Percentiles rank a stretch among this genome's conserved stretches.
These are phyloP conservation scores for Mycena indigotica DNA, from an alignment of 768 basidiomycete genomes.

Conservation along the genomic window DNA sequence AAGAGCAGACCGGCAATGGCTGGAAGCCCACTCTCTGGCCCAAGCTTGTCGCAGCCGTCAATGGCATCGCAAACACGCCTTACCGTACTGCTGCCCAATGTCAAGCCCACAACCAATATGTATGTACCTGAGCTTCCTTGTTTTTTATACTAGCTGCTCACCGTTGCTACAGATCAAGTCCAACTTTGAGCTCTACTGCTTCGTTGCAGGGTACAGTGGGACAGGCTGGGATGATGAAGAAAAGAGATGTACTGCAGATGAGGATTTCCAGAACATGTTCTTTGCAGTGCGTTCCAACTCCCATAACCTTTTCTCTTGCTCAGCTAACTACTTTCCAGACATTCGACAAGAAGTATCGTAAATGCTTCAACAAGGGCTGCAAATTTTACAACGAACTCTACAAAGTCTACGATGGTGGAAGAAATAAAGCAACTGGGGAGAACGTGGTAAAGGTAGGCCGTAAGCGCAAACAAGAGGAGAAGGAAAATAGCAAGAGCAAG, in stretches of 20 bases:
- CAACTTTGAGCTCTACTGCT: not conserved
- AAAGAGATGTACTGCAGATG: slow-evolving; percentile 1
- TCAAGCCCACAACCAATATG: not conserved
- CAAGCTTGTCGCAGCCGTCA: not conserved
- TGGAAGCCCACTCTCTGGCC: not conserved
- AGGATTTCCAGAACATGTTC: not conserved
- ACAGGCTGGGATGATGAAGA: not conserved
- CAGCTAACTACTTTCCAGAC: not conserved
- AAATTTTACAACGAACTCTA: slow-evolving; percentile 2
- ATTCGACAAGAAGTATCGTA: not conserved
- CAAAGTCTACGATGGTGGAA: not conserved
- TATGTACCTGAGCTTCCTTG: too few relatives aligned
- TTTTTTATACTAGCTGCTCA: not conserved
- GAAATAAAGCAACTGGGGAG: slow-evolving; percentile 1
- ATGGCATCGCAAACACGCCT: not conserved
- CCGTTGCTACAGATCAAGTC: not conserved
- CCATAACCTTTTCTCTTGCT: not conserved
- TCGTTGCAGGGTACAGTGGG: not conserved
- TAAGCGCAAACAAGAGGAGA: not conserved
- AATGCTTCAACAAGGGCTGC: slow-evolving; percentile 1
- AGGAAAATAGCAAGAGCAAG: not conserved
- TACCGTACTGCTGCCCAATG: not conserved
- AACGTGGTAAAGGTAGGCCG: not conserved
- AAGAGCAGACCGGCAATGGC: not conserved
- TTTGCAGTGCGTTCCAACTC: not conserved